Percentiles rank a stretch among this genome's conserved stretches.
Conservation (phyloP, 352 stramenopile genomes). For the Globisporangium paddicum region DNA sequence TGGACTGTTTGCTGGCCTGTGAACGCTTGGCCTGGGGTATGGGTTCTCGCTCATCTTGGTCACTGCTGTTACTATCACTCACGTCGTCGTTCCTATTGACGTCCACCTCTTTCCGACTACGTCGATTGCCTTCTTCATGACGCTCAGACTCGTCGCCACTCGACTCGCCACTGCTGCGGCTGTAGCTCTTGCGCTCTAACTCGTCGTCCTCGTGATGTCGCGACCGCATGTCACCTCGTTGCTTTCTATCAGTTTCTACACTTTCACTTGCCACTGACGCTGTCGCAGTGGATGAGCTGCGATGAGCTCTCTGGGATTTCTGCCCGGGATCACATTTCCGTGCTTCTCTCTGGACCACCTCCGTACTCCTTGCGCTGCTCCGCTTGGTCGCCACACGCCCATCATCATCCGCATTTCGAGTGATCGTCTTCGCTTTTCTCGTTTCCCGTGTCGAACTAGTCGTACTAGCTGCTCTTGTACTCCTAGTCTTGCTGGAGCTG, state of each 20-base stretch:
- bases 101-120: neutral
- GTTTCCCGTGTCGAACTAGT: neutral
- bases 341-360: neutral
- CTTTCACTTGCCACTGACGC: neutral
- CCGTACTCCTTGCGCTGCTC: neutral
- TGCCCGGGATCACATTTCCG: neutral
- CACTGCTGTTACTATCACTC: neutral
- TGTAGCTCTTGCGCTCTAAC: neutral
- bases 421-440: neutral
- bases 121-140: neutral
- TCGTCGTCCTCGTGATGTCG: neutral
- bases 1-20: neutral
- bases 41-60: neutral
- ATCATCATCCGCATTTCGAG: neutral
- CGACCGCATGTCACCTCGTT: neutral
- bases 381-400: neutral
- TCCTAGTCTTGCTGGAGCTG: neutral
- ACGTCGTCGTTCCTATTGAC: neutral
- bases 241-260: neutral
- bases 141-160: neutral
- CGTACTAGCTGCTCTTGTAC: neutral
- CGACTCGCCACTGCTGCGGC: neutral
- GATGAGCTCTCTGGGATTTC: neutral
- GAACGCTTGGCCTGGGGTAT: neutral
- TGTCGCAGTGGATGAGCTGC: neutral